Evolutionary conservation across 169 alveolate genomes (phyloP).

Genomic region (Eimeria acervulina): DNA sequence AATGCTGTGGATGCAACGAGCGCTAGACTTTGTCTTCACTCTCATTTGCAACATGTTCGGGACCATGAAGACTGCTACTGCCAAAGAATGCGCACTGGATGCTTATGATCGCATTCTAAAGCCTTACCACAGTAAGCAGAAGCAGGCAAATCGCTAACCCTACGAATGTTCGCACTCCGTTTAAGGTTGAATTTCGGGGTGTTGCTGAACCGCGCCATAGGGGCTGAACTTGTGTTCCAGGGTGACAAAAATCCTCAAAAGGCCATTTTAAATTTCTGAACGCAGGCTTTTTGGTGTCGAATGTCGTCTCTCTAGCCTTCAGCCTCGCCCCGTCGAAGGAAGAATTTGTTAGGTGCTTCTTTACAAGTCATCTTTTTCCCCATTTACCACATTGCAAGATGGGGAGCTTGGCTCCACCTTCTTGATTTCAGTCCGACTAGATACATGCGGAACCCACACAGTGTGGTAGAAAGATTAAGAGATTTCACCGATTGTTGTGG

Average conservation of each 20-base stretch:
- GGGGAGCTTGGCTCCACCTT: neutral
- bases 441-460: neutral
- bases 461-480: neutral
- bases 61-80: slow-evolving; percentile 59
- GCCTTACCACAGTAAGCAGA: slow-evolving; percentile 84
- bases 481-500: neutral
- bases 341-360: slow-evolving; percentile 69
- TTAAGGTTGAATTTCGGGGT: neutral
- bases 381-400: neutral
- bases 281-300: slow-evolving; percentile 84
- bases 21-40: slow-evolving; percentile 81
- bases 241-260: neutral
- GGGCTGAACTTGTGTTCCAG: neutral
- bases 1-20: slow-evolving; percentile 85
- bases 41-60: slow-evolving; percentile 77
- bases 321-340: slow-evolving; percentile 82
- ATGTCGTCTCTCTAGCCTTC: slow-evolving; percentile 83
- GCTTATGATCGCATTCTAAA: slow-evolving; percentile 78
- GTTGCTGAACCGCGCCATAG: neutral
- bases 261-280: neutral
- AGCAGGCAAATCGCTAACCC: neutral
- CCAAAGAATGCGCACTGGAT: slow-evolving; percentile 80
- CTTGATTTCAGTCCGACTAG: neutral
- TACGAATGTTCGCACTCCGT: neutral
- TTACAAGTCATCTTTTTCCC: neutral